Base-by-base conservation (phyloP, 345 rosid genomes). In the Pseudoturritis turrita region DNA sequence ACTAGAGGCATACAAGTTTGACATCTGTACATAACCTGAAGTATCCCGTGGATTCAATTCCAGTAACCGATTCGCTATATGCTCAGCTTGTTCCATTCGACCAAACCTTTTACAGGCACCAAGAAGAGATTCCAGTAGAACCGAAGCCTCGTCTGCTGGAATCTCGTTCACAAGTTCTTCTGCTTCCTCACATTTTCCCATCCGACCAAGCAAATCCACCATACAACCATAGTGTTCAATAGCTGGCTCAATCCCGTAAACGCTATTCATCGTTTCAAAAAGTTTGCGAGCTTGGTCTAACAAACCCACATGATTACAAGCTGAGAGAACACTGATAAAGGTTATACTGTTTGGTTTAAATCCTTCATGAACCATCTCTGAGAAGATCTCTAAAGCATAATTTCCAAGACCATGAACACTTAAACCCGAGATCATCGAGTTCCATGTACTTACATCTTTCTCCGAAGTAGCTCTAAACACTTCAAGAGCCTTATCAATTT, bases 281-380 rank as follows among this genome's bases (percentile, higher is more conserved):
- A 70, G 70, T 11, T 43, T 36, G 28, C 53, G 75, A 44, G 86
- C 85, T 47, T 80, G 85, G 15, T 82, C 60, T 45, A 85, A 70
- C 70, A 87, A 80, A 14, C 86, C 83, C 8, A 83, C 78, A 80
- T 78, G 84, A 55, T 82, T 81, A 49, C 91, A 87, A 2, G 87
- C 87, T n/a, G 87, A 79, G 3, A 87, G 62, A 69, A 83, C 43
- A 45, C 72, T 55, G 19, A 81, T 39, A 62, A 77, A 85, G 1
- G 85, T 85, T 22, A 78, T 77, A 44, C 69, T 68, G 22, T 83
- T 77, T 29, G 87, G 88, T 62, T 59, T 54, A 76, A 77, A 59
- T 56, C 83, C 82, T 74, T 80, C 72, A 10, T 14, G 61, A 22
- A 80, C 78, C 89, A 85, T 87, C 82, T 85, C 82, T 0, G 78